These are phyloP conservation scores for Penicillium pancosmium DNA, from an alignment of 495 filamentous ascomycete species.

Conservation along the genomic window DNA sequence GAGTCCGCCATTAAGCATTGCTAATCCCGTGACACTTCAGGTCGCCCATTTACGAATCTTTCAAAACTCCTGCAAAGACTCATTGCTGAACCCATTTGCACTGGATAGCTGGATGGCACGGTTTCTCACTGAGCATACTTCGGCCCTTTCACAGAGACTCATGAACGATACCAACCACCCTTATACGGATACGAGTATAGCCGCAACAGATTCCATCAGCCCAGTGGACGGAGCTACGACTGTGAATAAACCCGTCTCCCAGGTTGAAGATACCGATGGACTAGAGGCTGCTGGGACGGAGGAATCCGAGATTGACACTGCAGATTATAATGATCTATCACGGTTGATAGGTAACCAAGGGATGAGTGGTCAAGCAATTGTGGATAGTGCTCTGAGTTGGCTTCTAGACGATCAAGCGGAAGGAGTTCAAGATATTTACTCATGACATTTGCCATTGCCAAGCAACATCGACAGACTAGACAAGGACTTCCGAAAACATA, in stretches of 20 bases:
- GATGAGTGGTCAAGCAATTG: slow-evolving; percentile 1
- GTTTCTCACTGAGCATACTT: slow-evolving; percentile 29
- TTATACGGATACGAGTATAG: background rate
- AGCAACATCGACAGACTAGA: too few species aligned
- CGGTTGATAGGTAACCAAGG: background rate
- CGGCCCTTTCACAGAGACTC: slow-evolving; percentile 1
- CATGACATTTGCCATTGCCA: background rate
- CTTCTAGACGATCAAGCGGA: background rate
- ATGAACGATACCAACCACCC: background rate
- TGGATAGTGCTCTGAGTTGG: background rate
- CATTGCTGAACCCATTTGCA: slow-evolving; percentile 25
- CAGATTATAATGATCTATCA: slow-evolving; percentile 8
- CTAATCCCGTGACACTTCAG: slow-evolving; percentile 12
- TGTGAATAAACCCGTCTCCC: background rate
- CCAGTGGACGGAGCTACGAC: background rate
- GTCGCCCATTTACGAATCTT: slow-evolving; percentile 21
- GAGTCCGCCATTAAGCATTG: too few species aligned
- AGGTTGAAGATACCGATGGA: background rate
- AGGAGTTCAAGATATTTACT: background rate
- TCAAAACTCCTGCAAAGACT: slow-evolving; percentile 17
- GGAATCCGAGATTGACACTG: background rate
- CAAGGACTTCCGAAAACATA: too few species aligned
- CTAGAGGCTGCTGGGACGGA: background rate
- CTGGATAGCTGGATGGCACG: slow-evolving; percentile 34
- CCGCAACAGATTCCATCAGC: background rate